Conservation (phyloP, 176 grass and related monocot species). For the Carex parvula region DNA sequence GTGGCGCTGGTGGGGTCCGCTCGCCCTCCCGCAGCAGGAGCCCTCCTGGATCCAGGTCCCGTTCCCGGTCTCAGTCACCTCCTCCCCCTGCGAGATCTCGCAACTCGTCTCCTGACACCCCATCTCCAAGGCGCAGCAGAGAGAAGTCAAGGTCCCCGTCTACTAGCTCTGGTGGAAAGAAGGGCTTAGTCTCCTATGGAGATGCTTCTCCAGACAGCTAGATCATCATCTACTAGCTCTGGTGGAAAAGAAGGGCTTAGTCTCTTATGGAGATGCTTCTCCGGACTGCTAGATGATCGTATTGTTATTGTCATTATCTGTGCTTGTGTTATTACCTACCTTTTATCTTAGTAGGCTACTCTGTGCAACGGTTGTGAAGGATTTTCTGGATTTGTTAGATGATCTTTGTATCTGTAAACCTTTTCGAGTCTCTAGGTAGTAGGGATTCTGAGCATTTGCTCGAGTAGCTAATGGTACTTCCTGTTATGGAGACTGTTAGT, state of each 20-base stretch:
- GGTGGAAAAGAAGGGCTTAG: constrained; percentile 83
- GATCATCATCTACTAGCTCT: constrained; percentile 46
- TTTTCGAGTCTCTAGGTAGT: not conserved
- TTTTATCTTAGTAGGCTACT: not conserved
- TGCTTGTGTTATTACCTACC: not conserved
- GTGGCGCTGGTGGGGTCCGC: constrained; percentile 25
- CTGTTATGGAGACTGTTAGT: not conserved
- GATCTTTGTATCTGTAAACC: not conserved
- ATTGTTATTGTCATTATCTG: not conserved
- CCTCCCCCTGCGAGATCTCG: constrained; percentile 24
- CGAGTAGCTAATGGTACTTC: not conserved
- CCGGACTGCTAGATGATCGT: constrained; percentile 39
- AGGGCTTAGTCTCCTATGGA: constrained; percentile 87
- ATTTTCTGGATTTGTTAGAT: not conserved
- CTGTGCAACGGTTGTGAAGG: not conserved
- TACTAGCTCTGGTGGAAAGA: constrained; percentile 68
- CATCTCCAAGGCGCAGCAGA: constrained; percentile 49
- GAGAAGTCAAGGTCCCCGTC: constrained; percentile 56
- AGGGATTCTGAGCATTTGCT: not conserved
- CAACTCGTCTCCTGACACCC: constrained; percentile 49
- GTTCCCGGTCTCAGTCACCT: constrained; percentile 40
- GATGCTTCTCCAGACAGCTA: constrained; percentile 66
- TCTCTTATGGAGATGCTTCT: constrained; percentile 86
- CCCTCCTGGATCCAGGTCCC: constrained; percentile 59
- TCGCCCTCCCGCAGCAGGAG: constrained; percentile 71